Conservation (phyloP, 345 rosid genomes). For the Eucalyptus erythrocorys region DNA sequence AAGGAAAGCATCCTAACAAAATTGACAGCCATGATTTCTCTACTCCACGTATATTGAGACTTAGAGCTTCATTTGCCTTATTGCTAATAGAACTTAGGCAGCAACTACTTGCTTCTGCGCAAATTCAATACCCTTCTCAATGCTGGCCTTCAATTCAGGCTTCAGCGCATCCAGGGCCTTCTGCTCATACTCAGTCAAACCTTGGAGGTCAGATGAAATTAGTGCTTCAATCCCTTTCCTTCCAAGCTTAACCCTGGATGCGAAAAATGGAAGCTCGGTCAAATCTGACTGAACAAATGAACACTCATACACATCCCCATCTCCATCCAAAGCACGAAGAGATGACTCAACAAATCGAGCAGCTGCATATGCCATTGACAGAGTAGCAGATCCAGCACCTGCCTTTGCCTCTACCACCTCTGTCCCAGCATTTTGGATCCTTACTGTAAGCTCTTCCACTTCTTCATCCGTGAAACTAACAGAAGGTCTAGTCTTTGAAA, state of each 20-base stretch:
- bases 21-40: conserved; percentile 3
- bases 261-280: conserved; percentile 82
- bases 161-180: conserved; percentile 75
- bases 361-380: conserved; percentile 97
- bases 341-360: conserved; percentile 97
- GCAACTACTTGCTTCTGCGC: conserved; percentile 50
- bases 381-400: conserved; percentile 93
- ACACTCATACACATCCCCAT: conserved; percentile 81
- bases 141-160: conserved; percentile 75
- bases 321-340: conserved; percentile 90
- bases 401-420: conserved; percentile 98
- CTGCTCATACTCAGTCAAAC: conserved; percentile 69
- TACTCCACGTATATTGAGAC: neutral
- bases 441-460: conserved; percentile 54
- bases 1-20: conserved; percentile 3
- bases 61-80: neutral
- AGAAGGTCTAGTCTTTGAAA: conserved; percentile 71
- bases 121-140: conserved; percentile 74
- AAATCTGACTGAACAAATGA: conserved; percentile 61
- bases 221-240: conserved; percentile 75
- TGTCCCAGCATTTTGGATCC: conserved; percentile 92
- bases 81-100: conserved; percentile 16
- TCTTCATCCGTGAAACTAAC: conserved; percentile 69
- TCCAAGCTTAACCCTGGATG: conserved; percentile 82
- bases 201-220: conserved; percentile 58